These are phyloP conservation scores for Botryotinia convoluta DNA, from an alignment of 2,329 filamentous ascomycete genomes.

Conservation along the genomic window DNA sequence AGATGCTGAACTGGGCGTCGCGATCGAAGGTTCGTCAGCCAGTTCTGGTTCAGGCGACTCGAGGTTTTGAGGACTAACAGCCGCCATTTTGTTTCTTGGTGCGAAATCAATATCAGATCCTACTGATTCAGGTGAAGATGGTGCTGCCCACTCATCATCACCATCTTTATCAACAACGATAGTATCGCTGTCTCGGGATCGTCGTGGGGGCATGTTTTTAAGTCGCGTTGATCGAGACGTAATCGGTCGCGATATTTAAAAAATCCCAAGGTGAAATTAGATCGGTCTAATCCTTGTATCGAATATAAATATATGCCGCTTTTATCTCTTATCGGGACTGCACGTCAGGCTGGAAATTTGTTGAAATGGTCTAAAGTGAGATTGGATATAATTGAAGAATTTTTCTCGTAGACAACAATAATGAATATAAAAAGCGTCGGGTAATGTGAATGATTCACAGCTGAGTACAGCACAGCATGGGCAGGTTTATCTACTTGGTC, in stretches of 20 bases:
- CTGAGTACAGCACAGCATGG: background rate
- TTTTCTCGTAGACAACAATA: conserved; percentile 7
- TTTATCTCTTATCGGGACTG: conserved; percentile 19
- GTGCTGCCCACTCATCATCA: conserved; percentile 28
- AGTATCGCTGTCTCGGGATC: conserved; percentile 25
- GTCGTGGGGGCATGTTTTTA: conserved; percentile 18
- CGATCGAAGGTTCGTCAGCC: background rate
- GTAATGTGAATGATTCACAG: conserved; percentile 11
- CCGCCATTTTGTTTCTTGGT: conserved; percentile 18
- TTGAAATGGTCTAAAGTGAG: conserved; percentile 6
- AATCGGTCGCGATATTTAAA: conserved; percentile 17
- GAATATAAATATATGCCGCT: conserved; percentile 5
- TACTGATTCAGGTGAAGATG: conserved; percentile 30
- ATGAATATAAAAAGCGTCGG: conserved; percentile 7
- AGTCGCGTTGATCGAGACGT: conserved; percentile 1
- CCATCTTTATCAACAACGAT: conserved; percentile 34
- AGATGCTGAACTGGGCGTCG: background rate
- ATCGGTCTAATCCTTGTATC: conserved; percentile 17
- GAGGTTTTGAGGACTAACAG: conserved; percentile 31
- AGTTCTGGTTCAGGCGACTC: conserved; percentile 31
- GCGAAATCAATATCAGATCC: conserved; percentile 21
- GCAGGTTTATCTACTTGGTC: conserved; percentile 13
- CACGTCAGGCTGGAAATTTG: background rate
- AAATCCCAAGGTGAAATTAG: conserved; percentile 19
- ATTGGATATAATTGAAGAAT: conserved; percentile 10